A percentile compares a stretch with the other conserved stretches of the same genome.
Conservation (phyloP, 1,284 basidiomycete genomes). For the Naganishia albida region DNA sequence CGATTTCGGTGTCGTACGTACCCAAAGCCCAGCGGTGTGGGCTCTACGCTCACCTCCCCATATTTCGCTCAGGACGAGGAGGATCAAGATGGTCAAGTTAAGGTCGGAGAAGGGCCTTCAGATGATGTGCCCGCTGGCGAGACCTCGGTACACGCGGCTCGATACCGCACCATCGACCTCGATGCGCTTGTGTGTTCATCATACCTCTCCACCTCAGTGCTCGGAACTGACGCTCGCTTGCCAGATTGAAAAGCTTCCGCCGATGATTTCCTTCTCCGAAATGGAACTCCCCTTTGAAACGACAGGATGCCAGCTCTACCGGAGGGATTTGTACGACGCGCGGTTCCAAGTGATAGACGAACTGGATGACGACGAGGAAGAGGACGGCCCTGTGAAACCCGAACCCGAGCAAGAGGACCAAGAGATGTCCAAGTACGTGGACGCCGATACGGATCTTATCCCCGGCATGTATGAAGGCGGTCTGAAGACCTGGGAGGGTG, state of each 20-base stretch:
- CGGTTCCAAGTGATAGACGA: constrained; percentile 83
- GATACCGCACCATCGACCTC: constrained; percentile 42
- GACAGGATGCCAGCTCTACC: constrained; percentile 58
- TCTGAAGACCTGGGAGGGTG: constrained; percentile 97
- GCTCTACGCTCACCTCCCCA: too few relatives aligned
- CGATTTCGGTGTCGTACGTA: constrained; percentile 51
- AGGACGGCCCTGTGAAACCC: constrained; percentile 27
- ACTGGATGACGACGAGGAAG: constrained; percentile 39
- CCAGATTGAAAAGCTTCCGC: constrained; percentile 47
- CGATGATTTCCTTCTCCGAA: constrained; percentile 49
- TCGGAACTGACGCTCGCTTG: not conserved
- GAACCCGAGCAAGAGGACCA: constrained; percentile 42
- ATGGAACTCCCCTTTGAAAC: constrained; percentile 39
- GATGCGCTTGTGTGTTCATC: constrained; percentile 44
- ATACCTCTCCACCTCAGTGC: too few relatives aligned
- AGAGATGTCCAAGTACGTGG: constrained; percentile 60
- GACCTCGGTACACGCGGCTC: constrained; percentile 27
- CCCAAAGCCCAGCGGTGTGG: not conserved
- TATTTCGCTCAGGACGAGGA: constrained; percentile 31
- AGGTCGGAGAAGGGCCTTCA: constrained; percentile 7
- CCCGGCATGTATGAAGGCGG: constrained; percentile 95
- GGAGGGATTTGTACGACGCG: constrained; percentile 90
- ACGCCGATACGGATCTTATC: constrained; percentile 84
- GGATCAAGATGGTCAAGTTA: constrained; percentile 37
- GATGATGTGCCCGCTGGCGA: constrained; percentile 10